phyloP scores from a whole-genome alignment of 495 filamentous ascomycete species.

The Staphylotrichum tortipilum region DNA sequence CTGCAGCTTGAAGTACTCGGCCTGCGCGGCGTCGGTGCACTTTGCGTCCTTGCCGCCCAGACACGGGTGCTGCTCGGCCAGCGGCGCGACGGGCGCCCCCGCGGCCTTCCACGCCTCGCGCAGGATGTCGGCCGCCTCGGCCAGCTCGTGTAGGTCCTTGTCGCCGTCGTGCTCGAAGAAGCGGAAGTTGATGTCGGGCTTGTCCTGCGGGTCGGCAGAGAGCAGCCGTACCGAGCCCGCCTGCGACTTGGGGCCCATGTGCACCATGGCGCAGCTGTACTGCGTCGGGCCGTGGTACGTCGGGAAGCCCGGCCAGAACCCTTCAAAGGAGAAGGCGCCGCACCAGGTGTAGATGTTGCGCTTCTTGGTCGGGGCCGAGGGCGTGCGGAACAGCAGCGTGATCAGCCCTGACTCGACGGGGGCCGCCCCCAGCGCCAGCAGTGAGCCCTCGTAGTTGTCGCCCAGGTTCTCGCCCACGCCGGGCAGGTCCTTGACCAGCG shows the following conservation, averaged over 20 bases:
- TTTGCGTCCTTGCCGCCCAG: slow-evolving; percentile 11
- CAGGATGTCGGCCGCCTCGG: slow-evolving; percentile 42
- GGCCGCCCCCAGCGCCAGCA: slow-evolving; percentile 25
- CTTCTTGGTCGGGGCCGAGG: slow-evolving; percentile 31
- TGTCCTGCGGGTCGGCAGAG: slow-evolving; percentile 45
- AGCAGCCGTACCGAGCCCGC: slow-evolving; percentile 41
- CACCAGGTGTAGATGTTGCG: slow-evolving; percentile 42
- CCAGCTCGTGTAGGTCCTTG: slow-evolving; percentile 39
- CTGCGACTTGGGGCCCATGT: slow-evolving; percentile 42
- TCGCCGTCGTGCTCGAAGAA: slow-evolving; percentile 41
- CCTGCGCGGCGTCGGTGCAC: slow-evolving; percentile 33
- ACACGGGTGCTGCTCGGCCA: slow-evolving; percentile 37
- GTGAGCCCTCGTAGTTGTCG: slow-evolving; percentile 45
- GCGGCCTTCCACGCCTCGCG: slow-evolving; percentile 33
- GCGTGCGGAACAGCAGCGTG: slow-evolving; percentile 34
- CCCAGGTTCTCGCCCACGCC: slow-evolving; percentile 52
- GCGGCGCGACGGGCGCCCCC: slow-evolving; percentile 27
- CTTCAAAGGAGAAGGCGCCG: slow-evolving; percentile 37
- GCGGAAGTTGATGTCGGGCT: slow-evolving; percentile 48
- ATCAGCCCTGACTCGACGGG: slow-evolving; percentile 27
- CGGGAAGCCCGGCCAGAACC: slow-evolving; percentile 43
- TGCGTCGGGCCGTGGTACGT: slow-evolving; percentile 33
- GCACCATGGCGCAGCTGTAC: slow-evolving; percentile 39
- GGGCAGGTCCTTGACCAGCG: slow-evolving; percentile 41
- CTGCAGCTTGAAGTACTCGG: slow-evolving; percentile 37